Conservation (phyloP, 164 flowering plant genomes). For the Piper longum region DNA sequence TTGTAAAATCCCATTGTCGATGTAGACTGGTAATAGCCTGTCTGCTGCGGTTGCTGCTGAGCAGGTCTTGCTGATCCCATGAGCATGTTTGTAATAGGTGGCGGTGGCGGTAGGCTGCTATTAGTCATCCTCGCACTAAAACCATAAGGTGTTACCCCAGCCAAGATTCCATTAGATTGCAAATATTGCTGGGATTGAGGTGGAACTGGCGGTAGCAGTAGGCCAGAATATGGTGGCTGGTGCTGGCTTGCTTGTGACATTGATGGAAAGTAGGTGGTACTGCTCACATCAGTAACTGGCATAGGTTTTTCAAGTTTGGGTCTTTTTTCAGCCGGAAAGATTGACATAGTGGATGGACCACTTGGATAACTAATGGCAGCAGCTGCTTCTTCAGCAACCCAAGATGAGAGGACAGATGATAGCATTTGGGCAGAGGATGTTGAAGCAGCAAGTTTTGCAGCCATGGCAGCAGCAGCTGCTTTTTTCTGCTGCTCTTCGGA, state of each 20-base stretch:
- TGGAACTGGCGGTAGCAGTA: constrained; percentile 22
- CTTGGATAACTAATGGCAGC: constrained; percentile 19
- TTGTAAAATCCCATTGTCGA: constrained; percentile 54
- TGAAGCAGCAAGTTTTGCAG: constrained; percentile 71
- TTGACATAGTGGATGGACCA: constrained; percentile 14
- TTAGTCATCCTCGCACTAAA: constrained; percentile 11
- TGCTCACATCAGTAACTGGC: constrained; percentile 28
- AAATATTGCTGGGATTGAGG: constrained; percentile 31
- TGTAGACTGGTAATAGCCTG: constrained; percentile 15
- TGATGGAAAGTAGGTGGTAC: constrained; percentile 19
- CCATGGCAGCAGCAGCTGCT: constrained; percentile 68
- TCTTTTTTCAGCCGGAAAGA: constrained; percentile 37
- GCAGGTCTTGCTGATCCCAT: constrained; percentile 38
- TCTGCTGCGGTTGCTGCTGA: constrained; percentile 20
- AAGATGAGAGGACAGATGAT: constrained; percentile 53
- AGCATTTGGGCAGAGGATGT: constrained; percentile 75
- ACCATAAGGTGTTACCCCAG: constrained; percentile 41
- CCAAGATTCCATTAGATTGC: constrained; percentile 36
- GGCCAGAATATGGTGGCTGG: constrained; percentile 25
- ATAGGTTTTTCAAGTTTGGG: constrained; percentile 47
- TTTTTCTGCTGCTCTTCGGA: constrained; percentile 43
- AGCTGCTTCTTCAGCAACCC: constrained; percentile 62
- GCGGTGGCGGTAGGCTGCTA: constrained; percentile 39
- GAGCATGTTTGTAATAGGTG: constrained; percentile 37
- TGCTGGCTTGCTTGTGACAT: constrained; percentile 25